phyloP scores from a whole-genome alignment of 352 stramenopile genomes.

The Phytophthora citricola region DNA sequence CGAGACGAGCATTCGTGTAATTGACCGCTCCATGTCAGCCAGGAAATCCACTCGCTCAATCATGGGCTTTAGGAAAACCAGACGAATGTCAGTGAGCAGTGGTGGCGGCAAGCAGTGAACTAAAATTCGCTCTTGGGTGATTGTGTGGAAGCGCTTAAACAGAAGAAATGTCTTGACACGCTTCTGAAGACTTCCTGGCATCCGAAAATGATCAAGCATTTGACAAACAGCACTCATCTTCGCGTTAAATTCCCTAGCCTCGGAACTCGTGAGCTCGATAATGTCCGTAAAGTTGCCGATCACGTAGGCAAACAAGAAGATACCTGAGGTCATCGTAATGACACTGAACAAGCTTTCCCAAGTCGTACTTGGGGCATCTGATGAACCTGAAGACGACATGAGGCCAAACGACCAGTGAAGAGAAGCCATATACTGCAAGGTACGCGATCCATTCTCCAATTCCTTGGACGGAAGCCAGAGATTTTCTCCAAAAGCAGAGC shows the following conservation, averaged over 20 bases:
- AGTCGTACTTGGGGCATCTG: conserved; percentile 44
- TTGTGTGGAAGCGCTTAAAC: conserved; percentile 66
- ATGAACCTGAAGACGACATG: conserved; percentile 55
- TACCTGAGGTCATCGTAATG: conserved; percentile 43
- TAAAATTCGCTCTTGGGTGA: conserved; percentile 63
- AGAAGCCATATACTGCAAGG: conserved; percentile 44
- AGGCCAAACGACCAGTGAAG: conserved; percentile 70
- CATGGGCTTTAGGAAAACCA: conserved; percentile 62
- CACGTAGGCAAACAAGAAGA: conserved; percentile 62
- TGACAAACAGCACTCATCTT: conserved; percentile 61
- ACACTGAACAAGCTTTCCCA: conserved; percentile 60
- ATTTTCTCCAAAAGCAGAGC: background rate
- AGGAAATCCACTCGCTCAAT: conserved; percentile 65
- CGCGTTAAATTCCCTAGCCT: conserved; percentile 59
- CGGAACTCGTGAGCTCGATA: conserved; percentile 52
- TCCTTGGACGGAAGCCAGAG: conserved; percentile 18
- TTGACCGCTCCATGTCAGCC: conserved; percentile 49
- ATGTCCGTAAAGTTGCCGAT: conserved; percentile 70
- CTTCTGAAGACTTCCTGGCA: conserved; percentile 49
- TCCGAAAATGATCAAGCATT: conserved; percentile 56
- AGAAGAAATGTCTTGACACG: conserved; percentile 76
- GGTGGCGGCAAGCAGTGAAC: conserved; percentile 56
- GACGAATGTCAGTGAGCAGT: conserved; percentile 59
- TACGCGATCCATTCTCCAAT: background rate
- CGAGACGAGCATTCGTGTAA: conserved; percentile 61